Percentiles rank a stretch among this genome's conserved stretches.
Evolutionary conservation across 345 rosid species (phyloP).

Genomic region (sweet orange (Citrus sinensis)): DVS_A1.0 CM039164.1:25104501-25105000

Average conservation of each 20-base stretch:
- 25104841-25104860: conserved; percentile 29
- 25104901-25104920: conserved; percentile 31
- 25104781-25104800: conserved; percentile 86
- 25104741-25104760: conserved; percentile 67
- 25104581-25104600: conserved; percentile 69
- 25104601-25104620: conserved; percentile 93
- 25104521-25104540: conserved; percentile 99
- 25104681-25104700: conserved; percentile 71
- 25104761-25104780: conserved; percentile 78
- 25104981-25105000: conserved; percentile 31
- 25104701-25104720: conserved; percentile 51
- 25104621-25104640: conserved; percentile 91
- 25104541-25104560: conserved; percentile 70
- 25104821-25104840: conserved; percentile 21
- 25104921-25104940: conserved; percentile 38
- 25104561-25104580: conserved; percentile 58
- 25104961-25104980: conserved; percentile 77
- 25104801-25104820: conserved; percentile 45
- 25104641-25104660: conserved; percentile 83
- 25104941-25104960: conserved; percentile 70
- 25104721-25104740: conserved; percentile 52
- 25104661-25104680: conserved; percentile 75
- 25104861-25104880: conserved; percentile 64
- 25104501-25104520: conserved; percentile 99
- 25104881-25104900: conserved; percentile 36